Evolutionary conservation across 495 filamentous ascomycete species (phyloP).

Genomic region (Xylaria acuta): DNA sequence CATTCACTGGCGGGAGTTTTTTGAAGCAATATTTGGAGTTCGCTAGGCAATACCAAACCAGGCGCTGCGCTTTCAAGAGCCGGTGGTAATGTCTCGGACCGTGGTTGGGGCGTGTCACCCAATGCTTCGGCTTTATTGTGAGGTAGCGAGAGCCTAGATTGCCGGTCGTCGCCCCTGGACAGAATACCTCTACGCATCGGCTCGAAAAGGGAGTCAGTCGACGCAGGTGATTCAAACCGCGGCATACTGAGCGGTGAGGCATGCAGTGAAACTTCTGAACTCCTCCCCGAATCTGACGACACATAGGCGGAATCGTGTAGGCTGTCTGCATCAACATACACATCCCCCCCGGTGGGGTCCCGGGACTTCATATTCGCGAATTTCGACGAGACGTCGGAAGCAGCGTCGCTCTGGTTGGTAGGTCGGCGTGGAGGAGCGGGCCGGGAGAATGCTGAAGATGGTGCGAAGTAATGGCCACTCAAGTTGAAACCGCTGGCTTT

Average conservation of each 20-base stretch:
- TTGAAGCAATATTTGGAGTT: constrained; percentile 72
- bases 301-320: constrained; percentile 54
- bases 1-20: constrained; percentile 58
- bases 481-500: constrained; percentile 58
- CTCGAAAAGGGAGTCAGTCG: constrained; percentile 44
- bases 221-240: constrained; percentile 47
- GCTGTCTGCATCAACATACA: constrained; percentile 44
- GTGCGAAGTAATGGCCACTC: constrained; percentile 53
- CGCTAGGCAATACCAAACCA: constrained; percentile 65
- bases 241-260: constrained; percentile 42
- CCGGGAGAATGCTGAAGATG: constrained; percentile 41
- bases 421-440: constrained; percentile 48
- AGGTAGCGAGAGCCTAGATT: constrained; percentile 57
- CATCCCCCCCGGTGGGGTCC: constrained; percentile 29
- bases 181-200: constrained; percentile 40
- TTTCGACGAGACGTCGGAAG: constrained; percentile 39
- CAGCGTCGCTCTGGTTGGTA: constrained; percentile 47
- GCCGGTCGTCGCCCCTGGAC: constrained; percentile 54
- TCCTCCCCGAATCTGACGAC: constrained; percentile 55
- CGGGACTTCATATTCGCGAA: constrained; percentile 26
- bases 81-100: constrained; percentile 65
- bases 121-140: constrained; percentile 38
- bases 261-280: constrained; percentile 51
- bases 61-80: constrained; percentile 54
- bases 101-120: constrained; percentile 35